Evolutionary conservation across 2,329 filamentous ascomycete species (phyloP).

Genomic region (Tolypocladium sp.): DNA sequence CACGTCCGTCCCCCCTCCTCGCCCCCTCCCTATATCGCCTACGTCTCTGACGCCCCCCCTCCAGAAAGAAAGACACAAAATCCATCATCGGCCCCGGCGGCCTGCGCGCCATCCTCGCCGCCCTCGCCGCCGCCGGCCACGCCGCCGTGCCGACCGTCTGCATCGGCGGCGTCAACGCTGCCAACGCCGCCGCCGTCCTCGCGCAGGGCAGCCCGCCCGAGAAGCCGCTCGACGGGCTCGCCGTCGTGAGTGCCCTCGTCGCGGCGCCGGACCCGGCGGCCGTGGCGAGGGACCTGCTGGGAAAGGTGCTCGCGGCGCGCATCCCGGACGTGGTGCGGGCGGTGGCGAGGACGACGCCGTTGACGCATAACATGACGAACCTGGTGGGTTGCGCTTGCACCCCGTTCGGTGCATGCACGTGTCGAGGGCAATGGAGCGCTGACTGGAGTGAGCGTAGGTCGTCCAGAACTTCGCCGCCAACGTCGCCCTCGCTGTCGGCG

Average conservation of each 20-base stretch:
- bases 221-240: conserved; percentile 69
- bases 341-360: conserved; percentile 55
- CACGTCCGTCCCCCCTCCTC: conserved; percentile 44
- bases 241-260: conserved; percentile 84
- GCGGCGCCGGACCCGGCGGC: conserved; percentile 57
- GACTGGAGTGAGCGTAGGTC: conserved; percentile 34
- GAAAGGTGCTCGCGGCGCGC: conserved; percentile 38
- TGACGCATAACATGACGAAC: conserved; percentile 97
- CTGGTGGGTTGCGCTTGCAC: conserved; percentile 35
- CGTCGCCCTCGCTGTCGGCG: conserved; percentile 73
- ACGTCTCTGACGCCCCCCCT: not conserved
- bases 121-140: conserved; percentile 41
- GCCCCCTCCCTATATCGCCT: not conserved
- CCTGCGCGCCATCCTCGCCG: conserved; percentile 40
- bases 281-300: conserved; percentile 49
- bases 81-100: conserved; percentile 47
- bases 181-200: conserved; percentile 65
- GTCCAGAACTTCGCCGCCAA: conserved; percentile 95
- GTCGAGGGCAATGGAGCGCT: not conserved
- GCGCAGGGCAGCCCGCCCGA: conserved; percentile 47
- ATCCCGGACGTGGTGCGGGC: conserved; percentile 42
- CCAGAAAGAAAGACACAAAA: conserved; percentile 79
- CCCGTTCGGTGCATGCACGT: not conserved
- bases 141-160: conserved; percentile 57
- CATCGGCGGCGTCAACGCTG: conserved; percentile 79